Percentiles rank a stretch among this genome's conserved stretches.
Conservation (phyloP, 1,284 basidiomycete species). For the Irpex sp. region DNA sequence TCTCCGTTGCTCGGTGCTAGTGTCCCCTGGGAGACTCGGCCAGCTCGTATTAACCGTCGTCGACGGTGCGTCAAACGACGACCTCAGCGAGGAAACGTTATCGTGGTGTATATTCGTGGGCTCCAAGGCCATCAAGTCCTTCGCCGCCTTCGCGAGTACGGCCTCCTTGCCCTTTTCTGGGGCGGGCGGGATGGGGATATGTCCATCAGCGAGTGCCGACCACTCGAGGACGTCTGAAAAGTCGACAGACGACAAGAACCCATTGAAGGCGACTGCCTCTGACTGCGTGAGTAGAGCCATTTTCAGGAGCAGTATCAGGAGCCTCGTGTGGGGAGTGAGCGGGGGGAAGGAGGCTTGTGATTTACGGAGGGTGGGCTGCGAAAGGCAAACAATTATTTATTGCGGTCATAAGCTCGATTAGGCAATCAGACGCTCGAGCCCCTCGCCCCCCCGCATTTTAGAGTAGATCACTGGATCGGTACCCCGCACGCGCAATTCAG, state of each 20-base stretch:
- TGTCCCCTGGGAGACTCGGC: slow-evolving; percentile 9
- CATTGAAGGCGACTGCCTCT: slow-evolving; percentile 45
- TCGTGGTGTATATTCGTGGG: not conserved
- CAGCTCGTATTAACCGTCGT: slow-evolving; percentile 1
- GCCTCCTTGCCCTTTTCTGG: slow-evolving; percentile 43
- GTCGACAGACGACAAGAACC: slow-evolving; percentile 44
- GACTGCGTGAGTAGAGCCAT: slow-evolving; percentile 45
- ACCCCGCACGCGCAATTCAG: not conserved
- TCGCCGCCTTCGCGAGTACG: slow-evolving; percentile 59
- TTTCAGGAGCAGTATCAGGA: not conserved
- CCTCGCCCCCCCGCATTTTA: not conserved
- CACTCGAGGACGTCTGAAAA: slow-evolving; percentile 30
- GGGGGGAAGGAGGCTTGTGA: slow-evolving; percentile 1
- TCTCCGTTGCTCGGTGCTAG: not conserved
- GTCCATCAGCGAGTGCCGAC: slow-evolving; percentile 13
- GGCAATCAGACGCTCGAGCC: not conserved
- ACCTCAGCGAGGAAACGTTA: not conserved
- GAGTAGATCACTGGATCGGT: not conserved
- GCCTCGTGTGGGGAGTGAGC: not conserved
- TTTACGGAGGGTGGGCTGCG: not conserved
- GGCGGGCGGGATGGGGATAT: slow-evolving; percentile 22
- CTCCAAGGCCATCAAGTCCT: slow-evolving; percentile 62
- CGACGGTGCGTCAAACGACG: not conserved
- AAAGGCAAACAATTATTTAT: not conserved
- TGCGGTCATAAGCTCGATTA: not conserved